A percentile compares a stretch with the other conserved stretches of the same genome.
phyloP scores from a whole-genome alignment of 2,329 filamentous ascomycete species.

The Myriosclerotinia duriaeana region DNA sequence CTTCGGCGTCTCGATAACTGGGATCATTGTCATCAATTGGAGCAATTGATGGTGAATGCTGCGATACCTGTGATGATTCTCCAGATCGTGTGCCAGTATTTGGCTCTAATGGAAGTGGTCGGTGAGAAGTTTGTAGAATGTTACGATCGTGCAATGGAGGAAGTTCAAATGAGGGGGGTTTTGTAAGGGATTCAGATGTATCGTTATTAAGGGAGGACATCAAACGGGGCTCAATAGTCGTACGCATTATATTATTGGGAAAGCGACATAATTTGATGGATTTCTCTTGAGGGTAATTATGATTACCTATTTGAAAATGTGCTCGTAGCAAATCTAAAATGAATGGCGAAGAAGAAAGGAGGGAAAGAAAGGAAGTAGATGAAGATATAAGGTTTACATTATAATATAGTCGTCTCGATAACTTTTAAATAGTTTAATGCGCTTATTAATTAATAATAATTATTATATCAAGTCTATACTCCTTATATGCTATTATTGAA shows the following conservation, averaged over 20 bases:
- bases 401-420: no score
- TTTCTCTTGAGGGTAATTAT: no score
- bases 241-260: slow-evolving; percentile 36
- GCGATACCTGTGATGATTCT: slow-evolving; percentile 30
- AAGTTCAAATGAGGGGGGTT: slow-evolving; percentile 50
- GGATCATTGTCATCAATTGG: slow-evolving; percentile 40
- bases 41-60: slow-evolving; percentile 28
- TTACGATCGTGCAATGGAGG: slow-evolving; percentile 54
- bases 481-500: no score
- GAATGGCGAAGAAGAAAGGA: neutral
- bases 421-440: no score
- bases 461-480: no score
- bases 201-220: slow-evolving; percentile 64
- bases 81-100: slow-evolving; percentile 43
- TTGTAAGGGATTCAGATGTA: slow-evolving; percentile 40
- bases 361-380: no score
- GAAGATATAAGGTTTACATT: no score
- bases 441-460: no score
- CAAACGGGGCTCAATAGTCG: slow-evolving; percentile 64
- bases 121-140: slow-evolving; percentile 47
- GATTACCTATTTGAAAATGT: no score
- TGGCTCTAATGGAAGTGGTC: slow-evolving; percentile 51
- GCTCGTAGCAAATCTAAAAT: neutral
- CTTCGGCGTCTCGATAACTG: slow-evolving; percentile 24
- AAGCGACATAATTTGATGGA: slow-evolving; percentile 2